Evolutionary conservation across 2,329 filamentous ascomycete species (phyloP).

Genomic region (Ascomycota sp.): DNA sequence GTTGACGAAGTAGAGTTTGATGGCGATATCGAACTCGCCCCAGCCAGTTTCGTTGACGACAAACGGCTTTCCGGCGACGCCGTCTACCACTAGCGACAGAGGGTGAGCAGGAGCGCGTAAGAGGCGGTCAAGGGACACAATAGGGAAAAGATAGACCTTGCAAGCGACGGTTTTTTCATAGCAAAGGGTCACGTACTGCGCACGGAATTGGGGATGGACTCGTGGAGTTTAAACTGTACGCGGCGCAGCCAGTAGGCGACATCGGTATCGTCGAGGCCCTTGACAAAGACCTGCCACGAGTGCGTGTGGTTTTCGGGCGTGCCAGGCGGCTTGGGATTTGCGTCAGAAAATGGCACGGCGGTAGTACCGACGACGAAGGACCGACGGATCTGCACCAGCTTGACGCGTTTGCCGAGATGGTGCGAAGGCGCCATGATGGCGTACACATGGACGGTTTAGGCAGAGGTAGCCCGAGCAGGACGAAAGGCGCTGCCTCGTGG

Average conservation of each 20-base stretch:
- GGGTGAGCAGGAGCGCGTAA: no score
- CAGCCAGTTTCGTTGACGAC: conserved; percentile 83
- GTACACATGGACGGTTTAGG: neutral
- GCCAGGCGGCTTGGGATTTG: conserved; percentile 56
- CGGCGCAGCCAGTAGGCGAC: conserved; percentile 92
- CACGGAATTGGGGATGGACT: conserved; percentile 82
- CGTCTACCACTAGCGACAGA: conserved; percentile 39
- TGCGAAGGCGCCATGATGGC: conserved; percentile 35
- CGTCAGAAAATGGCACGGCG: conserved; percentile 58
- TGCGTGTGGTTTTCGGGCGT: conserved; percentile 86
- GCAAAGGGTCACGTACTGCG: conserved; percentile 36
- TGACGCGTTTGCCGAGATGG: conserved; percentile 39
- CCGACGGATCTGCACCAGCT: conserved; percentile 41
- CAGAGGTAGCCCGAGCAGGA: no score
- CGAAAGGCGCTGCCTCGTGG: no score
- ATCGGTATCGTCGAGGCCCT: conserved; percentile 72
- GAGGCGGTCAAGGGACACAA: no score
- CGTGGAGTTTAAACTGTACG: conserved; percentile 95
- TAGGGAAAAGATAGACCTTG: no score
- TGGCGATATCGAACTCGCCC: conserved; percentile 93
- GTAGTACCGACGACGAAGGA: conserved; percentile 62
- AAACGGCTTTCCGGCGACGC: conserved; percentile 48
- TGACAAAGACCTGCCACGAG: conserved; percentile 88
- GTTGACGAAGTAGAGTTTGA: conserved; percentile 82
- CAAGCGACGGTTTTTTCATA: no score